Base-by-base conservation (phyloP, 2,329 filamentous ascomycete genomes). In the Leptographium wingfieldii region DNA sequence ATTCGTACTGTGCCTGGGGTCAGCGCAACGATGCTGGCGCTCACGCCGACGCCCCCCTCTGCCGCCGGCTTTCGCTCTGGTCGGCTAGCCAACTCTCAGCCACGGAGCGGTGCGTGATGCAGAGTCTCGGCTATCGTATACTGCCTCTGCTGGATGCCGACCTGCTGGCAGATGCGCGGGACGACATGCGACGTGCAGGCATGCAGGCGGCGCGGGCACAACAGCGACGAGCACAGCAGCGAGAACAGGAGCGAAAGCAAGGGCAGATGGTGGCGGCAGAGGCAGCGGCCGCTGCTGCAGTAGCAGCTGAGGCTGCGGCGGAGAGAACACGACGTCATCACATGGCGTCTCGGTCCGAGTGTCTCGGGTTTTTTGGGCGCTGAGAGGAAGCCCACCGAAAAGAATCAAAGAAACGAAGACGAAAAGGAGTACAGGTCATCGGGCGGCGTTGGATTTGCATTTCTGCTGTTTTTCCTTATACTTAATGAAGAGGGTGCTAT, bases 51-150 rank as follows among this genome's bases (percentile, higher is more conserved):
- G 27, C 5, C 5, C 56, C 9, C 27, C 31, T 1, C 5, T 43
- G 14, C 6, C 51, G 16, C 3, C 38, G n/a, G 4, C 38, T 10
- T 12, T 31, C 53, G n/a, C 66, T 78, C 55, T 87, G 84, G 83
- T 79, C 81, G 2, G 77, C 75, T 66, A 75, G 79, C 60, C 83
- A 87, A 73, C 76, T 87, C 66, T 85, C 85, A 65, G 77, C 77
- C 56, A 86, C 84, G 1, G 83, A 87, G 70, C 75, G 80, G 55
- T 80, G 77, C 69, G 79, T 87, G 65, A 80, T 86, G 76, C 81
- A 85, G 72, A 82, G 78, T 68, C 74, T 87, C 55, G 76, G 77
- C 63, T 87, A 85, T 70, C 77, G 82, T 59, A 80, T 87, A 67
- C 70, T 86, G 69, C 81, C 82, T 7, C 73, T 87, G 11, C 83